Conservation (phyloP, 345 rosid species). For the Eucalyptus virginea region DNA sequence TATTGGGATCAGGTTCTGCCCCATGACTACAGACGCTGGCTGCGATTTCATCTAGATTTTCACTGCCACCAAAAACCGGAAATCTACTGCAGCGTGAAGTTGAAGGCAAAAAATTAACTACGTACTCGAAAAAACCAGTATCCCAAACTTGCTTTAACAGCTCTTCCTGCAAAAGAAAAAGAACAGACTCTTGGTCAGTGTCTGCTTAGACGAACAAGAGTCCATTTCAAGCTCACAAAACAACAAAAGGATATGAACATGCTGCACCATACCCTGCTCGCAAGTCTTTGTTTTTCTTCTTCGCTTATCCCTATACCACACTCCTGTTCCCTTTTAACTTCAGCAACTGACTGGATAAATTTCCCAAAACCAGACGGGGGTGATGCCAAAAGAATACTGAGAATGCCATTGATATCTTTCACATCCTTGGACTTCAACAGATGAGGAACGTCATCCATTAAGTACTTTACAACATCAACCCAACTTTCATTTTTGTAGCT, state of each 20-base stretch:
- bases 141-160: slow-evolving; percentile 18
- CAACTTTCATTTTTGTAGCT: slow-evolving; percentile 72
- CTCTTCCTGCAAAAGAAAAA: slow-evolving; percentile 12
- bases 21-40: slow-evolving; percentile 47
- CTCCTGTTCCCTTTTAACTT: slow-evolving; percentile 60
- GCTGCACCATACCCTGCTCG: slow-evolving; percentile 35
- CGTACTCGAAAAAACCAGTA: slow-evolving; percentile 3
- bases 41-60: slow-evolving; percentile 25
- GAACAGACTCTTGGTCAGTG: neutral
- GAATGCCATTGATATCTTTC: slow-evolving; percentile 34
- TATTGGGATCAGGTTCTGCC: slow-evolving; percentile 31
- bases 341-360: slow-evolving; percentile 75
- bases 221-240: neutral
- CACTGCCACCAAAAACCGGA: slow-evolving; percentile 7
- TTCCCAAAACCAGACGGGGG: slow-evolving; percentile 57
- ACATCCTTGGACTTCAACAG: slow-evolving; percentile 48
- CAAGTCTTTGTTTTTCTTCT: slow-evolving; percentile 65
- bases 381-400: slow-evolving; percentile 37
- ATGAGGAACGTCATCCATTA: slow-evolving; percentile 68
- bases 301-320: slow-evolving; percentile 39
- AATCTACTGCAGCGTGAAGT: slow-evolving; percentile 22
- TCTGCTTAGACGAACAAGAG: neutral
- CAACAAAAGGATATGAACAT: neutral
- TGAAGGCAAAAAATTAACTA: slow-evolving; percentile 29
- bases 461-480: slow-evolving; percentile 48